phyloP scores from a whole-genome alignment of 805 yeast species.

The Candida wancherniae region DNA sequence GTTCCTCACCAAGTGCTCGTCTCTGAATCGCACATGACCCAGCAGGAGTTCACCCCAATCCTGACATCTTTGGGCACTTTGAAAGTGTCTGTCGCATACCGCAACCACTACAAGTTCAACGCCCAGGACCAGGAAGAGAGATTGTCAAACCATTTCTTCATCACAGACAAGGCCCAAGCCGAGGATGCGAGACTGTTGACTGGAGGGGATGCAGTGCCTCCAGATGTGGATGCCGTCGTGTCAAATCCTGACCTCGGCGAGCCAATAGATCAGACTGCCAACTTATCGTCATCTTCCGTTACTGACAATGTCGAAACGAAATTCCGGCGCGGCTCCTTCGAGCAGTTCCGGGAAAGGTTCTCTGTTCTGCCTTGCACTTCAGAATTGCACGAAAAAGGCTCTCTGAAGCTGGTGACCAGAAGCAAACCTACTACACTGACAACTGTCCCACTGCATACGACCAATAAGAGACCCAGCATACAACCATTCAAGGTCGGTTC shows the following conservation, averaged over 20 bases:
- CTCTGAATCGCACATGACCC: conserved; percentile 49
- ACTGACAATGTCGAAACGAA: conserved; percentile 1
- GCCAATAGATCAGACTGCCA: too few species aligned
- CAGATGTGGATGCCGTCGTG: too few species aligned
- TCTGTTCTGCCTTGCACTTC: conserved; percentile 18
- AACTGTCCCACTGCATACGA: neutral
- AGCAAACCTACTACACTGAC: conserved; percentile 3
- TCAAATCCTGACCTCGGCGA: too few species aligned
- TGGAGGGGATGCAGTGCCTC: neutral
- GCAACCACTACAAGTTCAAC: conserved; percentile 65
- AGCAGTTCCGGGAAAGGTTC: conserved; percentile 10
- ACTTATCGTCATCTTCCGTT: too few species aligned
- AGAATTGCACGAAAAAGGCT: conserved; percentile 10
- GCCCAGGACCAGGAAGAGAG: conserved; percentile 64
- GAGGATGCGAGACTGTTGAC: conserved; percentile 2
- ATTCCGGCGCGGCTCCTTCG: conserved; percentile 11
- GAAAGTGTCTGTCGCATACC: conserved; percentile 71
- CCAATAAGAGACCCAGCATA: conserved; percentile 27
- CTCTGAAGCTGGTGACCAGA: conserved; percentile 1
- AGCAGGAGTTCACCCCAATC: conserved; percentile 64
- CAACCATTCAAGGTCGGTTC: conserved; percentile 66
- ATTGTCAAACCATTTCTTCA: conserved; percentile 52
- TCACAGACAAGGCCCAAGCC: conserved; percentile 33
- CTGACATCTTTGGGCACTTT: conserved; percentile 72
- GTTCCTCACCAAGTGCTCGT: conserved; percentile 38